Percentiles rank a stretch among this genome's conserved stretches.
Conservation (phyloP, 805 yeast genomes). For the Metschnikowia bowlesiae region DNA sequence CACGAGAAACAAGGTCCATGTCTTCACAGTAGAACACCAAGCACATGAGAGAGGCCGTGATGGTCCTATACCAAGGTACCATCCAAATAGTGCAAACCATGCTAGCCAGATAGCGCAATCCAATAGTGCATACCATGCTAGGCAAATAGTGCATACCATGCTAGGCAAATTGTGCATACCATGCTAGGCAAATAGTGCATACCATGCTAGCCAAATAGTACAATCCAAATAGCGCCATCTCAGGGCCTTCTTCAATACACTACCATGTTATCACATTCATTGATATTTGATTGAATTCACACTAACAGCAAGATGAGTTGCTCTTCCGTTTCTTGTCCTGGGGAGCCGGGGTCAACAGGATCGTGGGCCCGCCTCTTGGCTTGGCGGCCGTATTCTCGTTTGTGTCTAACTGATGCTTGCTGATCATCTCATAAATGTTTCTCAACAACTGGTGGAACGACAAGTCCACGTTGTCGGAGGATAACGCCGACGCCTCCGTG, state of each 20-base stretch:
- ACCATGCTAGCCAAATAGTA: no score
- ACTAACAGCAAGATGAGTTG: constrained; percentile 65
- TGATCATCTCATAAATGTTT: constrained; percentile 90
- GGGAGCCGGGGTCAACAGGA: constrained; percentile 89
- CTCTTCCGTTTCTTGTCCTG: constrained; percentile 64
- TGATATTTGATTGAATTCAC: background rate
- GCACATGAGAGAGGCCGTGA: no score
- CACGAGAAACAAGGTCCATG: no score
- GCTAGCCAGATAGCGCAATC: no score
- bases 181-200: no score
- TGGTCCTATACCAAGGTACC: no score
- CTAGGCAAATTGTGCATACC: no score
- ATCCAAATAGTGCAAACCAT: no score
- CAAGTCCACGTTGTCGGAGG: constrained; percentile 89
- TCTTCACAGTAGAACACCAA: no score
- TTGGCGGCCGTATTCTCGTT: constrained; percentile 66
- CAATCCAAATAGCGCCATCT: no score
- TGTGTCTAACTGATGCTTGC: constrained; percentile 87
- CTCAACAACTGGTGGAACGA: constrained; percentile 92
- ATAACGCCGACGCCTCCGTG: constrained; percentile 93
- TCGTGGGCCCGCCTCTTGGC: constrained; percentile 76
- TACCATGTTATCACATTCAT: background rate
- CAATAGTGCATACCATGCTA: no score
- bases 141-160: no score
- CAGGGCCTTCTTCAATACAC: background rate